Evolutionary conservation across 495 filamentous ascomycete genomes (phyloP).

Genomic region (Aspergillus mulundensis): DNA sequence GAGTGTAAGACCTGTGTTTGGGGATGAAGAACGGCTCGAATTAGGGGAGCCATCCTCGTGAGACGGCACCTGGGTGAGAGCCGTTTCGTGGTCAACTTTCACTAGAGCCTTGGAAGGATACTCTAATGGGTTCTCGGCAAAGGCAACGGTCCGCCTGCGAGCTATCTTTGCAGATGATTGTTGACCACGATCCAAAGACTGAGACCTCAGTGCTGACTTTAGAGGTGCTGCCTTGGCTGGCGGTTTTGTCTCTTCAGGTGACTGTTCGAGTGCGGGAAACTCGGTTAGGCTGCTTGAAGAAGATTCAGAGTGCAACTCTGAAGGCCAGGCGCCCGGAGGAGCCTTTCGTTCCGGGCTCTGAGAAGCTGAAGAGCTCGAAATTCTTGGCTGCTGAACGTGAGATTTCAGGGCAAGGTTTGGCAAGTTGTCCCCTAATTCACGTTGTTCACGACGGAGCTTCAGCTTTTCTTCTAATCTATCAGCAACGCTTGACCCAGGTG

Average conservation of each 20-base stretch:
- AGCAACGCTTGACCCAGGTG: conserved; percentile 25
- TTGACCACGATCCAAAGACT: conserved; percentile 9
- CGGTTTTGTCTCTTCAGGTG: background rate
- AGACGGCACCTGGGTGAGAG: conserved; percentile 1
- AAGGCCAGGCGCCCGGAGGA: conserved; percentile 1
- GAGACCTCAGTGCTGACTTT: conserved; percentile 10
- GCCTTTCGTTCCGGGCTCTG: background rate
- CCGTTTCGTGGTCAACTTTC: conserved; percentile 5
- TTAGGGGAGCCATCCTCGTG: conserved; percentile 10
- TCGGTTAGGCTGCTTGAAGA: background rate
- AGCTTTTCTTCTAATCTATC: conserved; percentile 39
- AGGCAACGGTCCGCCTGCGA: conserved; percentile 24
- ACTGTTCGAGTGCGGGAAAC: background rate
- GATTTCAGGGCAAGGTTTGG: conserved; percentile 12
- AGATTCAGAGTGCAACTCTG: background rate
- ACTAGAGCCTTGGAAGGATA: conserved; percentile 4
- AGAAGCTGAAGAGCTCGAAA: background rate
- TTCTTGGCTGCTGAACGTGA: background rate
- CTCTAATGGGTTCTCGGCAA: conserved; percentile 17
- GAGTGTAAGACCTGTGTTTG: conserved; percentile 31
- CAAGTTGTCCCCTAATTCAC: conserved; percentile 17
- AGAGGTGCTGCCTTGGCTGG: background rate
- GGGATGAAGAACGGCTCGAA: conserved; percentile 12
- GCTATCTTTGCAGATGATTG: background rate
- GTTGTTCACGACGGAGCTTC: conserved; percentile 24